phyloP scores from a whole-genome alignment of 225 moss, liverwort and hornwort genomes.

The Bryoerythrophyllum caledonicum region DNA sequence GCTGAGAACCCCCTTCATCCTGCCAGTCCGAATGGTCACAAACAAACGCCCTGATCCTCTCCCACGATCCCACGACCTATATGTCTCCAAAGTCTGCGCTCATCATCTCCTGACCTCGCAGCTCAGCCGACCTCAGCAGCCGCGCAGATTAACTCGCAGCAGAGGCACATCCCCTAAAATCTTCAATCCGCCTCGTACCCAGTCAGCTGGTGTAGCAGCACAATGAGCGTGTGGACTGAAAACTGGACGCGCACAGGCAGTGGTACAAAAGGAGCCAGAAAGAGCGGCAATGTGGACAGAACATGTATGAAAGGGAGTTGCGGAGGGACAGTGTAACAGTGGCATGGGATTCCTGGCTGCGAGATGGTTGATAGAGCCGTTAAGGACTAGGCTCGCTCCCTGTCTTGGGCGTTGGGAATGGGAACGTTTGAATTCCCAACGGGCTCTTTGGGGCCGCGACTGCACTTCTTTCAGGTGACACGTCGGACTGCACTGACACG shows the following conservation, averaged over 20 bases:
- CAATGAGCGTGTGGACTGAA: background rate
- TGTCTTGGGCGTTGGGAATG: background rate
- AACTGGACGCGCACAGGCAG: background rate
- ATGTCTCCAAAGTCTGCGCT: background rate
- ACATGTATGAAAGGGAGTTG: background rate
- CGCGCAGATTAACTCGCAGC: background rate
- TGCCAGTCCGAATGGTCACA: background rate
- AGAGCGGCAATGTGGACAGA: background rate
- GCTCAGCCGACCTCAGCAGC: background rate
- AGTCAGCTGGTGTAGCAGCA: background rate
- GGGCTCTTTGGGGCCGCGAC: background rate
- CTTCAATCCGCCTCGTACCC: background rate
- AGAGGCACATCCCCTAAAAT: background rate
- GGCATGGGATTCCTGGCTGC: background rate
- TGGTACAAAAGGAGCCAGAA: no score
- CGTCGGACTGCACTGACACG: background rate
- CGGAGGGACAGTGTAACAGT: background rate
- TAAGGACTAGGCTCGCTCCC: background rate
- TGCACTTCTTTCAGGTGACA: background rate
- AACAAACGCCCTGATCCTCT: background rate
- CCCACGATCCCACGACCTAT: no score
- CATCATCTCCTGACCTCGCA: background rate
- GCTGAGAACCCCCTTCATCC: constrained; percentile 50
- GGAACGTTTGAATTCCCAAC: constrained; percentile 1
- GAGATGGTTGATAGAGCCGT: background rate